Evolutionary conservation across 2,329 filamentous ascomycete species (phyloP), one percentile per base, ranked within the genome.

Genomic region (Aspergillus fijiensis): DNA sequence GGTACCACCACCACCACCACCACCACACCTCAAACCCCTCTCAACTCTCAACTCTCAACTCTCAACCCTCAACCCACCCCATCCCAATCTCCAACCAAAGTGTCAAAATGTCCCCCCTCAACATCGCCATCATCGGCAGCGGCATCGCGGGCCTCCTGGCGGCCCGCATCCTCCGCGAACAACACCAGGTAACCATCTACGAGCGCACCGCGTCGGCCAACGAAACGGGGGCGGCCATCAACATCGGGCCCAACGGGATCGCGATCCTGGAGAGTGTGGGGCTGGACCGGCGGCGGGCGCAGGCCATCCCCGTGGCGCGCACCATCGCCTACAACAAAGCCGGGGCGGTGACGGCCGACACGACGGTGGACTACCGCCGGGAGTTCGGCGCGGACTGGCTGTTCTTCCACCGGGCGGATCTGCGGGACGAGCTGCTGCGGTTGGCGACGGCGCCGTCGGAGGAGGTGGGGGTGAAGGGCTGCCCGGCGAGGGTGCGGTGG

Each of bases 41-140:
- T 27, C 27, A 27, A 6, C 6, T 4, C 25, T 7, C 27, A 27
- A 27, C 27, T 23, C 6, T 7, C 25, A 27, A 29, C 14, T 2
- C 33, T 23, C 33, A 35, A 12, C 33, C 33, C 12, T 2, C 33
- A 16, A 4, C 33, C 33, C 12, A 12, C 33, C 14, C 14, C 33
- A 12, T 35, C 11, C 12, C 33, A 16, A 29, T 29, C 33, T 16
- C 11, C 11, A 35, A 35, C 11, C 11, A 10, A 35, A 12, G 3
- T 14, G 4, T 35, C 16, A 45, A 42, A 19, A 45, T 45, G 39
- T 3, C n/a, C 12, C 29, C n/a, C 47, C 39, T 58, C 19, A 58
- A 51, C 25, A 51, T 64, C 31, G 54, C 57, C 49, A 63, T 64
- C 23, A 55, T 64, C 16, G 60, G 62, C 48, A 55, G 33, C 49